Percentiles rank a stretch among this genome's conserved stretches.
These are phyloP conservation scores for Sextonia rubra DNA, from an alignment of 164 flowering plant genomes.

Conservation along the genomic window DNA sequence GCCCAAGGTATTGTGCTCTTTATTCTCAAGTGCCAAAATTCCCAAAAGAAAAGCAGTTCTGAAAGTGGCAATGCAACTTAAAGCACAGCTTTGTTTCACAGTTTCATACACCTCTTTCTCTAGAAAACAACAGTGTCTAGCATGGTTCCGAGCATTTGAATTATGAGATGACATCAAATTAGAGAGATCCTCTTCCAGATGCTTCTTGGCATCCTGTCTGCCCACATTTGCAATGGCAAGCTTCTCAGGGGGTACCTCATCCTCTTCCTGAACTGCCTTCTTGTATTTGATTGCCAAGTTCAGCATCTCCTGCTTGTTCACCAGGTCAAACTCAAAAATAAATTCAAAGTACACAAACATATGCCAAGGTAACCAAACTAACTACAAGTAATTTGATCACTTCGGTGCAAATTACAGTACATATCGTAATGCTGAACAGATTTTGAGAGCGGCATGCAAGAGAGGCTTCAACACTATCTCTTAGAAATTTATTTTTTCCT, in stretches of 20 bases:
- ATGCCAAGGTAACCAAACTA: not conserved
- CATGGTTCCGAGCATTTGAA: constrained; percentile 89
- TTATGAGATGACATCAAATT: constrained; percentile 82
- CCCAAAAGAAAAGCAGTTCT: not conserved
- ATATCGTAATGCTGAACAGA: too few species aligned
- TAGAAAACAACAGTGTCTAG: constrained; percentile 89
- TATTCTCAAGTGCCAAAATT: not conserved
- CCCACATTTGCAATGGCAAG: constrained; percentile 92
- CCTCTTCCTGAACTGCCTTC: constrained; percentile 56
- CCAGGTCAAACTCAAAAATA: not conserved
- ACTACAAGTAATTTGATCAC: too few species aligned
- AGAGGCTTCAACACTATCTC: too few species aligned
- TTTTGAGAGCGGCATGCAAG: too few species aligned
- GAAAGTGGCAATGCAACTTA: not conserved
- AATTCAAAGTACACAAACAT: too few species aligned
- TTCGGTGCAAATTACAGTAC: too few species aligned
- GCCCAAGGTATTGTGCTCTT: not conserved
- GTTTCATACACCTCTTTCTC: not conserved
- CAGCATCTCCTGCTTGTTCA: constrained; percentile 71
- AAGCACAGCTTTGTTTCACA: not conserved
- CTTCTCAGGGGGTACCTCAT: constrained; percentile 78
- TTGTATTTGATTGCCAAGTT: constrained; percentile 76
- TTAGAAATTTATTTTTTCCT: too few species aligned
- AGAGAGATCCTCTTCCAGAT: constrained; percentile 31
- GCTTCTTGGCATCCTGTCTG: constrained; percentile 68